Base-by-base conservation (phyloP, 2,329 filamentous ascomycete genomes). In the Alternaria brassicae region DNA sequence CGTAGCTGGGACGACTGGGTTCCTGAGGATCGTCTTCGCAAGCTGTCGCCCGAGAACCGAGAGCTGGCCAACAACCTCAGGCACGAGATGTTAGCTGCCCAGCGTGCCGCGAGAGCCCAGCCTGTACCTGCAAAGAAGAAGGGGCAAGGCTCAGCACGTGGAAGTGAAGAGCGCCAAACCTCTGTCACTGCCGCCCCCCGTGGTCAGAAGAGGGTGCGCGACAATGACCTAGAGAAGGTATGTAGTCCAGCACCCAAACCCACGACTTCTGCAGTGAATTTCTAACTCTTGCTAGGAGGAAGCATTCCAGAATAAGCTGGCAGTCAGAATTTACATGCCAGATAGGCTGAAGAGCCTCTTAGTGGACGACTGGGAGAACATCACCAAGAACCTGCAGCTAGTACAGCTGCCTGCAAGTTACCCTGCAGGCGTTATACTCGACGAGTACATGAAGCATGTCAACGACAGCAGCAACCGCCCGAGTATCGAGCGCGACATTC, bases 361-460 rank as follows among this genome's bases (percentile, higher is more conserved):
- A 3, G 95, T 99, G 21, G 95, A 99, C 75, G 95, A 99, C 77
- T 99, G 95, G 95, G 95, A 99, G 78, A 96, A 97, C 71, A 89
- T 99, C 62, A 99, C 95, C 56, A 98, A 97, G 81, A 95, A 96
- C 75, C 88, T 92, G 68, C 91, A 94, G 74, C 88, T 98, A 4
- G 92, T 97, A 30, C 89, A 91, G 2, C 83, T 99, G 15, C 95
- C 95, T 0, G 89, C 92, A 45, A 83, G 85, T 27, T 86, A 89
- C 51, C 88, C 94, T 1, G 92, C 95, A 60, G 87, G 86, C 64
- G 81, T 87, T 65, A 92, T 99, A 61, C 81, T 99, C 15, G 85
- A 92, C 48, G 90, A 94, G 65, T 99, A 97, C 77, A 83, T 89
- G 88, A 71, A 90, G 92, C 80, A 86, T 83, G 62, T 84, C 84